phyloP scores from a whole-genome alignment of 495 filamentous ascomycete species.

The Penicillium verhagenii region DNA sequence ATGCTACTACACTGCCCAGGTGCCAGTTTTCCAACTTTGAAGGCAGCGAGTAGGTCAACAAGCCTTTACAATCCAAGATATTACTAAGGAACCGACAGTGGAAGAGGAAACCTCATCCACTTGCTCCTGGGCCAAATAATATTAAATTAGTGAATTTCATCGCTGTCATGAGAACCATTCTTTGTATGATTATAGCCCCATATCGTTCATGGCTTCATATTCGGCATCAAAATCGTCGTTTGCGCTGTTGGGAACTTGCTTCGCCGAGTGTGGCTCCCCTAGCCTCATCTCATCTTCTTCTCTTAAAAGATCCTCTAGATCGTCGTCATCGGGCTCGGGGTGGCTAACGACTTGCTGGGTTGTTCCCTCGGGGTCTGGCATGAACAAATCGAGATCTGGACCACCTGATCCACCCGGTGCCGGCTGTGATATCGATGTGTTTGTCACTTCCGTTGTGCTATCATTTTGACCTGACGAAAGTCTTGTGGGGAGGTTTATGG shows the following conservation, averaged over 20 bases:
- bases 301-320: conserved; percentile 38
- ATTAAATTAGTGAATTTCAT: not conserved
- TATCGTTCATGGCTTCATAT: conserved; percentile 35
- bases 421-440: not conserved
- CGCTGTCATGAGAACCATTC: not conserved
- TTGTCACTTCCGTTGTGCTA: not conserved
- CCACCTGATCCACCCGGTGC: not conserved
- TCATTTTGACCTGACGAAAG: conserved; percentile 7
- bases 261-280: not conserved
- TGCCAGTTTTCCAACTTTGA: not conserved
- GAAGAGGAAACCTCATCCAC: not conserved
- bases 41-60: not conserved
- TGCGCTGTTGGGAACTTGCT: not conserved
- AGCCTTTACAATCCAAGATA: no score
- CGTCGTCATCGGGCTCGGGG: conserved; percentile 34
- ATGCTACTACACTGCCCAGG: no score
- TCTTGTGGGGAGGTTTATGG: not conserved
- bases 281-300: conserved; percentile 27
- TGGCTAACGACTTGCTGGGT: conserved; percentile 6
- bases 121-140: not conserved
- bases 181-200: conserved; percentile 19
- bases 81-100: conserved; percentile 7
- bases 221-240: conserved; percentile 23
- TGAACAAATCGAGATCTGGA: conserved; percentile 26
- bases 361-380: conserved; percentile 22